Conservation (phyloP, 495 filamentous ascomycete genomes). For the Hamigera avellanea region DNA sequence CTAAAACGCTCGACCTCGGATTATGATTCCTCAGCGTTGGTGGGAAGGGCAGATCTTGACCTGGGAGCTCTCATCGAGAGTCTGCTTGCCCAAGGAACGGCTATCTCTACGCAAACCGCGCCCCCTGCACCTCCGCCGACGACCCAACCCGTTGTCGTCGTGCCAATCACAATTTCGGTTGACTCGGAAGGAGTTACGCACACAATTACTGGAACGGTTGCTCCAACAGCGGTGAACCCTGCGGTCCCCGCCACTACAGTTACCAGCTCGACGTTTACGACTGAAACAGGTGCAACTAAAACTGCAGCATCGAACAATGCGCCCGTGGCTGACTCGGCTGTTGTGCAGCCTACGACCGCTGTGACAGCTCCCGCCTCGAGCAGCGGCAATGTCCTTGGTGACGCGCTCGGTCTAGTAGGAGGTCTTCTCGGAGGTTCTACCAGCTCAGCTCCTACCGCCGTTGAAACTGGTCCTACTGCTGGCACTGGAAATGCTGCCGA, state of each 20-base stretch:
- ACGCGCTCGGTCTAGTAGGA: background rate
- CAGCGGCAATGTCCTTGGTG: background rate
- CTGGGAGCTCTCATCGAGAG: no score
- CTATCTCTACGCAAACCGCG: background rate
- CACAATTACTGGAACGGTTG: constrained; percentile 11
- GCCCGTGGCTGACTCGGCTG: background rate
- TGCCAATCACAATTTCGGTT: constrained; percentile 16
- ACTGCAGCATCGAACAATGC: background rate
- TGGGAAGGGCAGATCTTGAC: no score
- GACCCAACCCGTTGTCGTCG: constrained; percentile 11
- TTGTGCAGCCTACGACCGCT: constrained; percentile 1
- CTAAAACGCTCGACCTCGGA: no score
- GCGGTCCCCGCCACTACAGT: constrained; percentile 3
- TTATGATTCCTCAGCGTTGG: no score
- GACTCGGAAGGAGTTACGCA: constrained; percentile 15
- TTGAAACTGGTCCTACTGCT: constrained; percentile 6
- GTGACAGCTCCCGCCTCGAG: constrained; percentile 1
- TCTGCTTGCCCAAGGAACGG: background rate
- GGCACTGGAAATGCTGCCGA: constrained; percentile 3
- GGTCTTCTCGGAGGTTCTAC: background rate
- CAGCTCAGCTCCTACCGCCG: constrained; percentile 4
- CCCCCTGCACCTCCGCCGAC: constrained; percentile 7
- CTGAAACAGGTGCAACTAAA: constrained; percentile 1
- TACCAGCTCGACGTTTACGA: constrained; percentile 1
- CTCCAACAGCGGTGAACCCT: constrained; percentile 2